Evolutionary conservation across 2,329 filamentous ascomycete genomes (phyloP).

Genomic region (Calonectria pseudoturangicola): DNA sequence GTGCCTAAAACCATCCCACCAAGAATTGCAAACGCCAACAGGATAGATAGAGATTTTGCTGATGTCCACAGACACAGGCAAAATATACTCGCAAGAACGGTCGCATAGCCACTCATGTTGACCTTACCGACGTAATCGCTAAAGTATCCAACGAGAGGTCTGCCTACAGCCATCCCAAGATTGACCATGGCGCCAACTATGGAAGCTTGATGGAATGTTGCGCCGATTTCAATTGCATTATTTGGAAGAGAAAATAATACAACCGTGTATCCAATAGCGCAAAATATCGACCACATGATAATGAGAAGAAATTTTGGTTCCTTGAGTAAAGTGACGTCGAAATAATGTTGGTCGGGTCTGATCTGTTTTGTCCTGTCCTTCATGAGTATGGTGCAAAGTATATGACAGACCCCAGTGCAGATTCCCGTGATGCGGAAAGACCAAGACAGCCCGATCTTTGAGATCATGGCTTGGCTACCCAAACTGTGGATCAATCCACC

Average conservation of each 20-base stretch:
- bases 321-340: too few relatives aligned
- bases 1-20: neutral
- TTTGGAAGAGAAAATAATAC: neutral
- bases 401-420: too few relatives aligned
- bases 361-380: too few relatives aligned
- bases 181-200: constrained; percentile 6
- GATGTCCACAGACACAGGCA: neutral
- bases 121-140: neutral
- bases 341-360: too few relatives aligned
- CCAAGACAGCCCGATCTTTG: too few relatives aligned
- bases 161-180: neutral
- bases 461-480: too few relatives aligned
- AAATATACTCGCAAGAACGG: neutral
- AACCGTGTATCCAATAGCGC: constrained; percentile 1
- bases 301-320: too few relatives aligned
- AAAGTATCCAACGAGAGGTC: neutral
- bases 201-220: neutral
- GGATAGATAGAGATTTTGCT: neutral
- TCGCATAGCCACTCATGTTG: constrained; percentile 1
- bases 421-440: too few relatives aligned
- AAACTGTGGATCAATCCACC: too few relatives aligned
- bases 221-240: neutral
- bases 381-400: too few relatives aligned
- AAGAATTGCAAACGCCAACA: neutral
- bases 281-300: neutral